phyloP scores from a whole-genome alignment of 345 rosid genomes.

The Eucalyptus erythrocorys region DNA sequence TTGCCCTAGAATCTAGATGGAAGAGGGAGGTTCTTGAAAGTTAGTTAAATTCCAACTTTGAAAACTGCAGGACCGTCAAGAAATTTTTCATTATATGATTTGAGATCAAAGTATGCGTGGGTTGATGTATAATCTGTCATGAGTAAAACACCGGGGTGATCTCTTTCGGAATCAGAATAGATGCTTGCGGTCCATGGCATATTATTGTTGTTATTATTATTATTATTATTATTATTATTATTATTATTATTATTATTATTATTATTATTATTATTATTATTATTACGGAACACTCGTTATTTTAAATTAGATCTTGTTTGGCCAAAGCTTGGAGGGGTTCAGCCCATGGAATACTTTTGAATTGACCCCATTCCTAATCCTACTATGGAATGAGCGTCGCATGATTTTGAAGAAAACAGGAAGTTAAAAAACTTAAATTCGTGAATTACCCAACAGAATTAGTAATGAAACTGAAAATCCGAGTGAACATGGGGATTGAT shows the following conservation, averaged over 20 bases:
- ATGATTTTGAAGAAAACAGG: conserved; percentile 22
- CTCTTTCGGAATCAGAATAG: background rate
- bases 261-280: background rate
- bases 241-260: too few relatives aligned
- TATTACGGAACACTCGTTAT: background rate
- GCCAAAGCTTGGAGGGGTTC: background rate
- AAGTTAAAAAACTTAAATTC: background rate
- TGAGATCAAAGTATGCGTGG: background rate
- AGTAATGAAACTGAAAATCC: background rate
- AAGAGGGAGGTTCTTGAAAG: background rate
- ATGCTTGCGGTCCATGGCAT: background rate
- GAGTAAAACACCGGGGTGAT: background rate
- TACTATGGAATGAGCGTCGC: background rate
- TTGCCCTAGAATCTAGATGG: background rate
- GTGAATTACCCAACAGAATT: background rate
- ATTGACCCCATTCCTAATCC: background rate
- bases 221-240: background rate
- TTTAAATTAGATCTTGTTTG: background rate
- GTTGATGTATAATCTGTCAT: background rate
- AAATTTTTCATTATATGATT: background rate
- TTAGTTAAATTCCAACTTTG: background rate
- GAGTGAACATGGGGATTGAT: background rate
- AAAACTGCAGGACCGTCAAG: background rate
- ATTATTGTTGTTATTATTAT: background rate
- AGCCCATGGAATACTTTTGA: background rate